Base-by-base conservation (phyloP, 192 early-diverging fungal species). In the Geosiphon pyriformis region DNA sequence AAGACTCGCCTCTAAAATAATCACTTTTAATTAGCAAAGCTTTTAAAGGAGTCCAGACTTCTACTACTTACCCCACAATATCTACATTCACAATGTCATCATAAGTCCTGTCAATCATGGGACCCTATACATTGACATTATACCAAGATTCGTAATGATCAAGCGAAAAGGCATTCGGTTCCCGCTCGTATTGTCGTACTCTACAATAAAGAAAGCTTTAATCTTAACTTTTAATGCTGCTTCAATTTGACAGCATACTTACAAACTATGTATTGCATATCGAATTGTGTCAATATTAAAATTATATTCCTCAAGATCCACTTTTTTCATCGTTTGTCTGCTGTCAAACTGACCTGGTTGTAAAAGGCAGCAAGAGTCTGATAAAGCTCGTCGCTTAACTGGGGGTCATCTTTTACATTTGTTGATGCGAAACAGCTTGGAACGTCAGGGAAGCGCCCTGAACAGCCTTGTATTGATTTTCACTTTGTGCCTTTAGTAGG, bases 21-120 rank as follows among this genome's bases (percentile, higher is more conserved):
- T n/a, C n/a, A 22, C 4, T 60, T 60, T 32, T 37, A 47, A 42
- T 60, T 60, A 60, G 25, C 34, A 90, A 82, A 85, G 89, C 66
- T 81, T 93, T 59, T 85, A 92, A 81, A 75, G 75, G 61, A 60
- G 85, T 54, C 87, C 87, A 70, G 86, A n/a, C 90, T 83, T 82
- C 73, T 70, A 87, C 80, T 74, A 74, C 92, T 70, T 93, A 93
- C 83, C 79, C 81, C 75, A 76, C 25, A 62, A 62, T 31, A 29
- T 62, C 48, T 30, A 62, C 1, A 32, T 62, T 50, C 32, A 18
- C 27, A 25, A 63, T 50, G 17, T 61, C 20, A 61, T 61, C 37
- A 46, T 25, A 46, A 4, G 4, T 48, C 7, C 59, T 42, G n/a
- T 61, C 4, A 1, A 61, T 48, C 1, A 61, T 23, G 1, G 59